Evolutionary conservation across 805 yeast species (phyloP), one percentile per base, ranked within the genome.

Genomic region (Saturnispora quitensis): DNA sequence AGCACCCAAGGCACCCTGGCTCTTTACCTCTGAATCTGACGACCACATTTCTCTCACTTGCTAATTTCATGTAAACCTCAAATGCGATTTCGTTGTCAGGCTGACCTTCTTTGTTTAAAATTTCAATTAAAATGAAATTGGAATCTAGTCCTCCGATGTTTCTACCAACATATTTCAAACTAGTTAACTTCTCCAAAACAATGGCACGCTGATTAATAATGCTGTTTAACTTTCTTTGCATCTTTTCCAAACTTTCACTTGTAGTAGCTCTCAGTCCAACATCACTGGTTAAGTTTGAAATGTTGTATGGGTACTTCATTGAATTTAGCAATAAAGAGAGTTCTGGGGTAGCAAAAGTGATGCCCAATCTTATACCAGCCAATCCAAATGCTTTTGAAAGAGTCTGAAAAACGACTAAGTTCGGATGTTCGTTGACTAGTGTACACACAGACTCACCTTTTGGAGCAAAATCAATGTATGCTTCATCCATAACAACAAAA

Each of bases 281-380:
- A 51, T 78, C 77, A 4, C 97, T 74, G 1, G 98, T 82, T 57
- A 86, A 71, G 12, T 89, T 77, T 8, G 96, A 87, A 52, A 93
- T 86, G 66, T 91, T 93, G 69, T 93, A 93, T 2, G 99, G 99
- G 36, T 95, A 96, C 65, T 93, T 93, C 85, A 91, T 84, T 24
- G 95, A 80, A 66, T 93, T 93, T 60, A 93, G 70, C 47, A 86
- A 77, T 4, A 67, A 60, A 0, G 96, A 77, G 45, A 93, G 70
- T 55, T 76, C 78, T 13, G 73, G 69, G 17, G 76, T 71, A 3
- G 90, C 75, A 62, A 66, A 91, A 1, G 96, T 82, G 54, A 89
- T 72, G 25, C 99, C 99, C 43, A 91, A 68, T 60, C 99, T 78
- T 47, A 90, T 84, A 44, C 97, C 98, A 3, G 99, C 99, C 50